Base-by-base conservation (phyloP, 345 rosid species). In the Citrus unshiu region DNA sequence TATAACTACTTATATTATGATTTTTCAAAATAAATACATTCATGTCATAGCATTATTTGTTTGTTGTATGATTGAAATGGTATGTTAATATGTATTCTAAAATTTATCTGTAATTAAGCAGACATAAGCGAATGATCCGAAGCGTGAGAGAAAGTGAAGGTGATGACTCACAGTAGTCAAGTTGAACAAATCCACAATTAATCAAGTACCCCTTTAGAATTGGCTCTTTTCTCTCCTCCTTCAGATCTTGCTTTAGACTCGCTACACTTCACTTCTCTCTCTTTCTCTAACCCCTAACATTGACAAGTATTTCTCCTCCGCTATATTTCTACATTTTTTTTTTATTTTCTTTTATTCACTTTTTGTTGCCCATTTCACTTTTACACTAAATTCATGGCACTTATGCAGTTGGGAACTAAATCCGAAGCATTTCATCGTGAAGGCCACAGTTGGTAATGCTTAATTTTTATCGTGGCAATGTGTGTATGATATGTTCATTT, bases 401-500 rank as follows among this genome's bases (percentile, higher is more conserved):
- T 81, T 85, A 84, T 92, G 90, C 91, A 90, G 87, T 85, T 91
- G 22, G 94, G 97, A 76, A 91, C 94, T 57, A 92, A 92, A 83
- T 77, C 97, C 57, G 94, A 91, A 60, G 86, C 84, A 58, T 92
- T 92, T 78, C 92, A 83, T 74, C 91, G 88, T 27, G 90, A 91
- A 80, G 93, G 90, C 74, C 82, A 81, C 72, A 77, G 91, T 43
- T 89, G 92, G 96, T 90, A 75, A 30, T 54, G 19, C 22, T 18
- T 54, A 54, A 46, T 46, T 46, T 4, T 3, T 18, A 54, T 54
- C 22, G 19, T 18, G 19, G 58, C 58, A 54, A 18, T 4, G 22
- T 54, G 7, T 54, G 22, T 1, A 54, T 54, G 22, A 18, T 54
- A 19, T 19, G 7, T 13, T 46, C 51, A 13, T 13, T 43, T 43